phyloP scores from a whole-genome alignment of 2,329 filamentous ascomycete genomes.

The Cladophialophora chaetospira region DNA sequence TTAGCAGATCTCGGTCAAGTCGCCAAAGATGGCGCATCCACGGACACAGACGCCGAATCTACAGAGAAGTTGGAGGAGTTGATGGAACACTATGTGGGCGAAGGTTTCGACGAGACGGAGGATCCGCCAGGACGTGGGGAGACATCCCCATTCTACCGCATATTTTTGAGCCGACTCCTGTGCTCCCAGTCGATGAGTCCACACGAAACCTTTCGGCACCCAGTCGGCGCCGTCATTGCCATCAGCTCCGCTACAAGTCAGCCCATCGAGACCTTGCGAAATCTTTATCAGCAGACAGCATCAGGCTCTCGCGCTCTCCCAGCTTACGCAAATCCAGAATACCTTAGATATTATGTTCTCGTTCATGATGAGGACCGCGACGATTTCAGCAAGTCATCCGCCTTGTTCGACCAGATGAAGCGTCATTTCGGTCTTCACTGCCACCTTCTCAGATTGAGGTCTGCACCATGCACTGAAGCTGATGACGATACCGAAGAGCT shows the following conservation, averaged over 20 bases:
- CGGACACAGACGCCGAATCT: slow-evolving; percentile 9
- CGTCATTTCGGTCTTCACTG: slow-evolving; percentile 96
- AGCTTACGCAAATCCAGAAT: slow-evolving; percentile 86
- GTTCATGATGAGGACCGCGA: slow-evolving; percentile 96
- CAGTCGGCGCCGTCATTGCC: slow-evolving; percentile 89
- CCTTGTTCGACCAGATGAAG: slow-evolving; percentile 97
- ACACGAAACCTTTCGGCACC: slow-evolving; percentile 92
- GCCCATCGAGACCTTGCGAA: slow-evolving; percentile 83
- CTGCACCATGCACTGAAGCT: slow-evolving; percentile 79
- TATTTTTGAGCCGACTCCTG: slow-evolving; percentile 81
- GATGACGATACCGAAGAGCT: slow-evolving; percentile 86
- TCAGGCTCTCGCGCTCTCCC: slow-evolving; percentile 73
- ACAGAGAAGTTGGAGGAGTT: slow-evolving; percentile 32
- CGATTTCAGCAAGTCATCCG: slow-evolving; percentile 86
- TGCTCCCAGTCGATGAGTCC: slow-evolving; percentile 76
- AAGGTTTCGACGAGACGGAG: slow-evolving; percentile 22
- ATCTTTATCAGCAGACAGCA: slow-evolving; percentile 81
- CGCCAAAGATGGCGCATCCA: slow-evolving; percentile 16
- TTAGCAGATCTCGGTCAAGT: slow-evolving; percentile 70
- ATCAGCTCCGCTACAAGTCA: slow-evolving; percentile 84
- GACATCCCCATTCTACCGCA: slow-evolving; percentile 77
- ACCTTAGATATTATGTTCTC: slow-evolving; percentile 91
- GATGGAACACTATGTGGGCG: slow-evolving; percentile 30
- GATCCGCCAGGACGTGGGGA: slow-evolving; percentile 23
- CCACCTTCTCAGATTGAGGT: slow-evolving; percentile 82